Evolutionary conservation across 805 yeast genomes (phyloP).

Genomic region (Yarrowia sp.): DNA sequence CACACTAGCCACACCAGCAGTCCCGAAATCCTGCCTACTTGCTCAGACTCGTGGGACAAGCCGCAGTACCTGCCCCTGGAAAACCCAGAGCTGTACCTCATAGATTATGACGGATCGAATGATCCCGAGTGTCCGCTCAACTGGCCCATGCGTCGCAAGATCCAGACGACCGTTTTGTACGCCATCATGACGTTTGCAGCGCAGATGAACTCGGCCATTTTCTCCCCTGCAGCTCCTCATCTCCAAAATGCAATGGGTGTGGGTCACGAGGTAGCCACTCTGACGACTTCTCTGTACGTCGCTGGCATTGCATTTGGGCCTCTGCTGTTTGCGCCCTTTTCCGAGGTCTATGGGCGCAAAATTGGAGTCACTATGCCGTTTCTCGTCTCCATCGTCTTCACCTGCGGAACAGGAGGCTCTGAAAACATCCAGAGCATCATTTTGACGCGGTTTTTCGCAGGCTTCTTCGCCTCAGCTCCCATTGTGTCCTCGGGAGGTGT

Average conservation of each 20-base stretch:
- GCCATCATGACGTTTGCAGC: slow-evolving; percentile 65
- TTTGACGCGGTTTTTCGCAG: slow-evolving; percentile 70
- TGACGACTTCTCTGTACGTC: slow-evolving; percentile 64
- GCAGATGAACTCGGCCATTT: slow-evolving; percentile 73
- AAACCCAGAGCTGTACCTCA: slow-evolving; percentile 41
- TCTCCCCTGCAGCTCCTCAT: slow-evolving; percentile 66
- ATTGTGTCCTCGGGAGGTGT: slow-evolving; percentile 80
- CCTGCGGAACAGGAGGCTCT: slow-evolving; percentile 63
- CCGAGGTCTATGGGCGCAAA: slow-evolving; percentile 64
- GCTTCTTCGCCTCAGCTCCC: slow-evolving; percentile 77
- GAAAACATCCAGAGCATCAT: slow-evolving; percentile 67
- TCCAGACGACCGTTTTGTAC: slow-evolving; percentile 61
- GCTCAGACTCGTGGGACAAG: background rate
- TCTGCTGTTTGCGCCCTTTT: slow-evolving; percentile 63
- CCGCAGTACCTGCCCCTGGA: slow-evolving; percentile 19
- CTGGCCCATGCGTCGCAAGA: slow-evolving; percentile 58
- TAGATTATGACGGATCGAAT: slow-evolving; percentile 48
- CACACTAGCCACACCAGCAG: background rate
- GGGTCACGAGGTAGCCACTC: slow-evolving; percentile 65
- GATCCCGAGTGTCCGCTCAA: slow-evolving; percentile 49
- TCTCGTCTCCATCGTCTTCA: slow-evolving; percentile 57
- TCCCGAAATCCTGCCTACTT: slow-evolving; percentile 5
- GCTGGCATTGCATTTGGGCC: slow-evolving; percentile 72
- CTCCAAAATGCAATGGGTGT: slow-evolving; percentile 58
- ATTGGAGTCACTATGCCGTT: slow-evolving; percentile 60